A percentile compares a stretch with the other conserved stretches of the same genome.
Conservation (phyloP, 495 filamentous ascomycete genomes). For the Aspergillus campestris region DNA sequence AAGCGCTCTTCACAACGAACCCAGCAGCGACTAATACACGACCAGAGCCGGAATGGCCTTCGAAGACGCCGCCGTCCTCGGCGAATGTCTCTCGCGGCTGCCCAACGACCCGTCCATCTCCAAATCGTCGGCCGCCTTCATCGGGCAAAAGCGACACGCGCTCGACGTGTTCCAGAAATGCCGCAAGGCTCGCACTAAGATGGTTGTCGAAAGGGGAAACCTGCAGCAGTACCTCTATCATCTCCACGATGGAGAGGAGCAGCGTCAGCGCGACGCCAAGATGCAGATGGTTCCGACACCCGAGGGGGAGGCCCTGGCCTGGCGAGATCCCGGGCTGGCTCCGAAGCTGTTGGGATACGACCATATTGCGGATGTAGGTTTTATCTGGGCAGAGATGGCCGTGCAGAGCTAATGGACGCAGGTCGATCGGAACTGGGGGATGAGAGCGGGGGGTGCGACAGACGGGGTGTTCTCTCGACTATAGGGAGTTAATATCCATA, state of each 20-base stretch:
- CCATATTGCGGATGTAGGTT: constrained; percentile 30
- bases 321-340: constrained; percentile 36
- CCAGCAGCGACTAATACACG: neutral
- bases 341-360: constrained; percentile 38
- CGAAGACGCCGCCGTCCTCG: constrained; percentile 44
- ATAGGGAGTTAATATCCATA: too few relatives aligned
- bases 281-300: constrained; percentile 38
- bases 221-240: constrained; percentile 43
- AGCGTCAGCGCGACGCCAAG: constrained; percentile 36
- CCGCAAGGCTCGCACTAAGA: constrained; percentile 35
- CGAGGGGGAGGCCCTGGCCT: constrained; percentile 36
- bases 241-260: constrained; percentile 41
- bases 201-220: constrained; percentile 39
- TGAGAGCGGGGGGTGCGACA: neutral
- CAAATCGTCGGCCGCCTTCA: constrained; percentile 19
- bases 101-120: constrained; percentile 14
- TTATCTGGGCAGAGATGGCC: too few relatives aligned
- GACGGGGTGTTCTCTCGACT: neutral
- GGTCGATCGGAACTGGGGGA: constrained; percentile 4
- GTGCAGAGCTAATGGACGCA: neutral
- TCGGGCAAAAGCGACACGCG: constrained; percentile 26
- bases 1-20: neutral
- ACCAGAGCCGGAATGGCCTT: constrained; percentile 39
- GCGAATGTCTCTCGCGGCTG: constrained; percentile 35
- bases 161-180: constrained; percentile 38